Percentiles rank a stretch among this genome's conserved stretches.
Evolutionary conservation across 2,329 filamentous ascomycete genomes (phyloP).

Genomic region (Knufia fluminis): DNA sequence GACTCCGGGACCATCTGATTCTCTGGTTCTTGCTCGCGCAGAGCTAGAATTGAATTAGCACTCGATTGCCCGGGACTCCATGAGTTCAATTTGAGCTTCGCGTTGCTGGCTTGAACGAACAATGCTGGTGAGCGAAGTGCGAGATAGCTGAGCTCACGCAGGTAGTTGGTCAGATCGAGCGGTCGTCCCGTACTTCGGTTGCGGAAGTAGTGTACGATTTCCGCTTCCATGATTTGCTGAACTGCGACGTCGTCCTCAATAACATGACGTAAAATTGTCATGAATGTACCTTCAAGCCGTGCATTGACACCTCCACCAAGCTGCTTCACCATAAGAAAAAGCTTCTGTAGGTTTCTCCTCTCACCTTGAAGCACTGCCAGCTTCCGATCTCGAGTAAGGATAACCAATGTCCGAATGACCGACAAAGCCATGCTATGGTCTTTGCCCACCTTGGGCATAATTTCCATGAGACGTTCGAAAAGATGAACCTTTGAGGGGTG

Average conservation of each 20-base stretch:
- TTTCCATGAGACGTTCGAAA: slow-evolving; percentile 67
- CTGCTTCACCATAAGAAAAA: slow-evolving; percentile 95
- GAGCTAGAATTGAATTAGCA: slow-evolving; percentile 8
- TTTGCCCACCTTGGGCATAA: slow-evolving; percentile 79
- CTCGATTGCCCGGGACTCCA: slow-evolving; percentile 14
- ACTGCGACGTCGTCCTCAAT: slow-evolving; percentile 88
- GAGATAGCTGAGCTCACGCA: slow-evolving; percentile 68
- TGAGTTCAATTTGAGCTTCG: slow-evolving; percentile 60
- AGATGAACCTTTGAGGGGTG: slow-evolving; percentile 59
- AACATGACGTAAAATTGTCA: slow-evolving; percentile 83
- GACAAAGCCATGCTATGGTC: slow-evolving; percentile 78
- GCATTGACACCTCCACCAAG: slow-evolving; percentile 69
- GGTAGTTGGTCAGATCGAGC: slow-evolving; percentile 62
- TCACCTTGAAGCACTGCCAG: slow-evolving; percentile 71
- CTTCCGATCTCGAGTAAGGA: slow-evolving; percentile 69
- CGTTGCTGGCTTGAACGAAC: slow-evolving; percentile 80
- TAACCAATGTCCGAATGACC: slow-evolving; percentile 71
- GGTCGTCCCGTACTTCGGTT: slow-evolving; percentile 42
- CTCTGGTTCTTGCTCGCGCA: slow-evolving; percentile 33
- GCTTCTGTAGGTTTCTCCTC: slow-evolving; percentile 76
- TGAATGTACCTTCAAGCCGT: slow-evolving; percentile 61
- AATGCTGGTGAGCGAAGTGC: slow-evolving; percentile 72
- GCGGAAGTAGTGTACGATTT: slow-evolving; percentile 73
- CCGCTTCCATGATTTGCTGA: slow-evolving; percentile 81
- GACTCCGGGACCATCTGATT: slow-evolving; percentile 41